Base-by-base conservation (phyloP, 148 eudicot genomes). In the Rhododendron vialii region DNA sequence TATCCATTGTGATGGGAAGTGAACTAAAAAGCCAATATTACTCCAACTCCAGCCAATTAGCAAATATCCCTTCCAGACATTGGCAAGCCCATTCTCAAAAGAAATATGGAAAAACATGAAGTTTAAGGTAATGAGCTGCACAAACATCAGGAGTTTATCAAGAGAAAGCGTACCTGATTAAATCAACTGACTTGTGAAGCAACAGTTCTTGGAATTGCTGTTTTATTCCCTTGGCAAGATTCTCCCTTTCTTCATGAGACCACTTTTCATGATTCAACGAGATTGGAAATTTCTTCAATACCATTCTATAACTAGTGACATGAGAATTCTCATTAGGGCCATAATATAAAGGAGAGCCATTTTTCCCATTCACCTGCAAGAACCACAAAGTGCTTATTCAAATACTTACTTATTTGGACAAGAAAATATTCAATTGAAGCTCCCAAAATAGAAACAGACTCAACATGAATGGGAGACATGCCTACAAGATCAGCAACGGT, bases 321-420 rank as follows among this genome's bases (percentile, higher is more conserved):
- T 91, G 94, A 83, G 94, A 89, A 91, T 97, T 97, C 84, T 95
- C 98, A 9, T 84, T 84, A 61, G 99, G 98, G 18, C 99, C 98
- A 87, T 85, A 88, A 83, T 80, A 89, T 78, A 90, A 83, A 43
- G 94, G 92, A 76, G 91, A 86, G 6, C 63, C 57, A 87, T 86
- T 91, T 82, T 90, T 90, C 78, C 89, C 93, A 45, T 87, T 78
- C 38, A 67, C 85, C 98, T 95, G 93, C 74, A 87, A 76, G 61
- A 80, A 71, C 80, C 84, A 86, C 65, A 38, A 51, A 78, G 26
- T 22, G 11, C 24, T 43, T 80, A 38, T 76, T 86, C 63, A 86
- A 80, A 80, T n/a, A 59, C 24, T 26, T 20, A 82, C 13, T 38
- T 61, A n/a, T 3, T 35, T 3, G 4, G 71, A 59, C 15, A 14